These are phyloP conservation scores for Mycena pura DNA, from an alignment of 768 basidiomycete species.

Conservation along the genomic window DNA sequence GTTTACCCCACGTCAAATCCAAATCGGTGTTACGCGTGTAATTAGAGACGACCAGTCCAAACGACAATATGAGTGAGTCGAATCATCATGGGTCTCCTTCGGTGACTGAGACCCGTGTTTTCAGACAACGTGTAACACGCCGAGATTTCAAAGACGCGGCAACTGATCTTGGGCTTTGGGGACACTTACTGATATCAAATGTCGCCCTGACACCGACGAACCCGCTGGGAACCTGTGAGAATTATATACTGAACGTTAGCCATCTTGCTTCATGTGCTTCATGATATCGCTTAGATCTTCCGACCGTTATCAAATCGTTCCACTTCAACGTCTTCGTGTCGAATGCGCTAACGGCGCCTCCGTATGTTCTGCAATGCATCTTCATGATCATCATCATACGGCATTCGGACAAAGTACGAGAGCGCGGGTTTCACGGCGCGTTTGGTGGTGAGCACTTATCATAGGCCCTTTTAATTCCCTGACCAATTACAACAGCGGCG, in stretches of 20 bases:
- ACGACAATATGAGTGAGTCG: slow-evolving; percentile 43
- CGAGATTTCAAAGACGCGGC: slow-evolving; percentile 45
- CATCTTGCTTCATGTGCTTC: background rate
- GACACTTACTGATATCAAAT: slow-evolving; percentile 44
- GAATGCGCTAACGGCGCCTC: slow-evolving; percentile 47
- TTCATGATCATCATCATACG: slow-evolving; percentile 39
- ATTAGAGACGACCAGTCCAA: slow-evolving; percentile 47
- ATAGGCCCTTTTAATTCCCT: background rate
- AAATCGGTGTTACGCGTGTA: slow-evolving; percentile 44
- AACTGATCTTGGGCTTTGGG: slow-evolving; percentile 44
- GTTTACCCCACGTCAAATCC: slow-evolving; percentile 42
- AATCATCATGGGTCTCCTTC: background rate
- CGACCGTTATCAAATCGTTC: slow-evolving; percentile 47
- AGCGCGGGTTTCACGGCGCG: slow-evolving; percentile 44
- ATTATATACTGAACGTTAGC: background rate
- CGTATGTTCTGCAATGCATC: slow-evolving; percentile 44
- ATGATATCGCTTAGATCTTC: slow-evolving; percentile 38
- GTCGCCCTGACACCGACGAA: slow-evolving; percentile 45
- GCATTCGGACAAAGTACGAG: slow-evolving; percentile 41
- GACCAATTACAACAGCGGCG: slow-evolving; percentile 32
- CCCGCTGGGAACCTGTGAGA: slow-evolving; percentile 44
- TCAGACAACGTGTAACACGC: slow-evolving; percentile 41
- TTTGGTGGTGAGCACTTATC: slow-evolving; percentile 37
- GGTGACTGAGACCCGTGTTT: background rate
- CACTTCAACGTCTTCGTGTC: slow-evolving; percentile 44